Base-by-base conservation (phyloP, 169 alveolate species). In the Haemoproteus tartakovskyi region DNA sequence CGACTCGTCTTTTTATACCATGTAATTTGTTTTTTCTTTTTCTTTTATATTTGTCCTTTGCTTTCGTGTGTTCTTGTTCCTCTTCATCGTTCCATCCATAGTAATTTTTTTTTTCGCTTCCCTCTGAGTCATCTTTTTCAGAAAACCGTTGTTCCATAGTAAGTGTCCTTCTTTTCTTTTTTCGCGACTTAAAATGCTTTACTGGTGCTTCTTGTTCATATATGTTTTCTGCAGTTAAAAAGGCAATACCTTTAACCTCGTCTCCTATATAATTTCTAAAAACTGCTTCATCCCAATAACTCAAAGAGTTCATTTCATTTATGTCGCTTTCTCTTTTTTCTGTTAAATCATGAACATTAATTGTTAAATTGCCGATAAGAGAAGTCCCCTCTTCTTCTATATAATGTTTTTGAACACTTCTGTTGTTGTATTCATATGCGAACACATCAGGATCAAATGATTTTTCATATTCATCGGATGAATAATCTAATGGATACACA, bases 231-330 rank as follows among this genome's bases (percentile, higher is more conserved):
- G 78, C 30, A 2, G 84, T 45, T 12, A 74, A 27, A 38, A 74
- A 74, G 3, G 78, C 41, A 36, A 74, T 56, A 9, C 84, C 84
- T 2, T 46, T 38, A 2, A 3, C 9, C 16, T 38, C 38, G 59
- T 45, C 59, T n/a, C 84, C 84, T 27, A 74, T 29, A 46, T 56
- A 74, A 46, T 74, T 74, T 60, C 40, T 74, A n/a, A n/a, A n/a
- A n/a, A n/a, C n/a, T n/a, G n/a, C n/a, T n/a, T n/a, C n/a, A n/a
- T n/a, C n/a, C n/a, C n/a, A n/a, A n/a, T n/a, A n/a, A n/a, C n/a
- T n/a, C 24, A 61, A 22, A 6, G 22, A 8, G 37, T 30, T 43
- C 6, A 57, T 54, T 27, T 54, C 36, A 27, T 54, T 19, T 6
- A 33, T 33, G 9, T 33, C 43, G 9, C 14, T 33, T 33, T 5